Evolutionary conservation across 495 filamentous ascomycete species (phyloP), one percentile per base, ranked within the genome.

Genomic region (Aspergillus coremiiformis): DNA sequence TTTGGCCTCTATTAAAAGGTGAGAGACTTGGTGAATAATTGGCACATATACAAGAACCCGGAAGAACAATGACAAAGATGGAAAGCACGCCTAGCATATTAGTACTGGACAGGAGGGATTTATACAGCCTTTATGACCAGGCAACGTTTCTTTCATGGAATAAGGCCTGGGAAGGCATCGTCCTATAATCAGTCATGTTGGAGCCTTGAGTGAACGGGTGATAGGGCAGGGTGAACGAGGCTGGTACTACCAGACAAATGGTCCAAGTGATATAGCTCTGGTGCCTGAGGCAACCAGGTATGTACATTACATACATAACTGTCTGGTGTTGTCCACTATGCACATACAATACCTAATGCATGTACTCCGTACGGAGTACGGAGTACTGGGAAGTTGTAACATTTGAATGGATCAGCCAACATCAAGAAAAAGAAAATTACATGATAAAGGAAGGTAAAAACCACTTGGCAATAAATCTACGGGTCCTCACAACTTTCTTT

Each of bases 241-340:
- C 49, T 57, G 35, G 39, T 29, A 41, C 33, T 14, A 17, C 37
- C 37, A n/a, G n/a, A 41, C 19, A 43, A 39, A 21, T 44, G 19
- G 20, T 48, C n/a, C 20, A 7, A 26, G 1, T 44, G 42, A 45
- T 45, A 30, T 27, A 19, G 30, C 30, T 5, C 22, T 17, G 27
- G 32, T 43, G 51, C 50, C 37, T 55, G 33, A 69, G 66, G 64
- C 64, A 66, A n/a, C 26, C 42, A 59, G 52, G 58, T 56, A 39
- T 23, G n/a, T 42, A 42, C 33, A 47, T 51, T 22, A 9, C 12
- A n/a, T 37, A 37, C 33, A n/a, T n/a, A n/a, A n/a, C n/a, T n/a
- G n/a, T n/a, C n/a, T n/a, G n/a, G n/a, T n/a, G n/a, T n/a, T n/a
- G n/a, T n/a, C n/a, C n/a, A n/a, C n/a, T n/a, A n/a, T n/a, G n/a